Base-by-base conservation (phyloP, 2,329 filamentous ascomycete genomes). In the Fusarium mundagurra region DNA sequence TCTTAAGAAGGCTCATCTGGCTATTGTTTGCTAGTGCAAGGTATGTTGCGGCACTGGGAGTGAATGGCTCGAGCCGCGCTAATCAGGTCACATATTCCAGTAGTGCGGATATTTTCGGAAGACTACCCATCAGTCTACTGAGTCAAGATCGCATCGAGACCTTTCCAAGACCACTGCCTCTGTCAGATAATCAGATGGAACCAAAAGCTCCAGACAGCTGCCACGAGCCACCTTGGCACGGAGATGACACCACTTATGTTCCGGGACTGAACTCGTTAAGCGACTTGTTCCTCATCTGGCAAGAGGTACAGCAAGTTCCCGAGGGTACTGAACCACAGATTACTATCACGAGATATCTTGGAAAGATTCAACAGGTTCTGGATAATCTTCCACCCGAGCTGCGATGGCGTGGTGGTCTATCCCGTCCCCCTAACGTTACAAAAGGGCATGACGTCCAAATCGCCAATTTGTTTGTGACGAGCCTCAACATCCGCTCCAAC, bases 401-500 rank as follows among this genome's bases (percentile, higher is more conserved):
- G 3, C 76, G 81, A 9, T 84, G 82, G 82, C 76, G 82, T 2
- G 82, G 82, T 6, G 81, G 82, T 0, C 61, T 83, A 3, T 82
- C 82, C 0, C 78, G 81, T 3, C 79, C 79, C 1, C 50, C 74
- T 1, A 64, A 67, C 17, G 76, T 78, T 3, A 83, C 81, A 0
- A 75, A 80, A 17, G 81, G 82, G 8, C 82, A 83, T 50, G 80
- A 83, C 45, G 81, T 79, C 6, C 82, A 84, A 27, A 80, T 81
- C 12, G 82, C 79, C 14, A 83, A 83, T 63, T 66, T 84, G 9
- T 81, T 82, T 54, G 77, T 84, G 39, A 83, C 82, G 29, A 82
- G 81, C 51, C 76, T 84, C 12, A 78, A 82, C 29, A 77, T 84
- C 3, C 78, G 81, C 11, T 83, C 82, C 6, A 83, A 83, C 39